Percentiles rank a stretch among this genome's conserved stretches.
Conservation (phyloP, 306 rosid genomes). For the Mimosa pudica region DNA sequence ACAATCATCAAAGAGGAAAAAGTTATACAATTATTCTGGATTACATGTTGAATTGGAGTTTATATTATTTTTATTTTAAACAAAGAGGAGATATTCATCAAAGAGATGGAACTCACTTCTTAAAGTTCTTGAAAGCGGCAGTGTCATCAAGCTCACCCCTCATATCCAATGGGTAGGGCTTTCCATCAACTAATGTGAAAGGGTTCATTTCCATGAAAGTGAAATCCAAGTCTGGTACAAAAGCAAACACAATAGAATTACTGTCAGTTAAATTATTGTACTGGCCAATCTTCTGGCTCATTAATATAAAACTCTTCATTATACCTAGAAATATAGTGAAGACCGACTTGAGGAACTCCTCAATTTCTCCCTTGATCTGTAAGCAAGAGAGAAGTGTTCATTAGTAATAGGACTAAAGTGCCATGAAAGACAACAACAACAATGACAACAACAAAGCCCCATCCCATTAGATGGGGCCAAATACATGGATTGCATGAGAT, state of each 20-base stretch:
- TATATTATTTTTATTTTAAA: constrained; percentile 19
- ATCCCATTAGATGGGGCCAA: too few species aligned
- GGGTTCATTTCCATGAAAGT: constrained; percentile 99
- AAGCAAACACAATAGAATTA: background rate
- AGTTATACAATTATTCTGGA: constrained; percentile 9
- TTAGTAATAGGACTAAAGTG: constrained; percentile 16
- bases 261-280: constrained; percentile 1
- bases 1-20: constrained; percentile 8
- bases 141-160: constrained; percentile 99
- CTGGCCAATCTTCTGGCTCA: constrained; percentile 3
- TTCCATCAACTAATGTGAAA: constrained; percentile 83
- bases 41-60: constrained; percentile 21
- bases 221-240: constrained; percentile 79
- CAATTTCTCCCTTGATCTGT: constrained; percentile 78
- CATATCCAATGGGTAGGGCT: constrained; percentile 98
- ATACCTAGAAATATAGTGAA: constrained; percentile 81
- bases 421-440: background rate
- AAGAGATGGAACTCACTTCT: constrained; percentile 57
- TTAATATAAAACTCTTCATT: constrained; percentile 6
- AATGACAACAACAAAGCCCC: too few species aligned
- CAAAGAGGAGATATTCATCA: constrained; percentile 19
- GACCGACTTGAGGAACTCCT: constrained; percentile 69
- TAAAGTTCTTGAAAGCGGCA: constrained; percentile 97
- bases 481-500: too few species aligned
- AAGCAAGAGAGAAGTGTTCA: constrained; percentile 1